Evolutionary conservation across 2,329 filamentous ascomycete species (phyloP), one percentile per base, ranked within the genome.

Genomic region (Colletotrichum paranaense): DNA sequence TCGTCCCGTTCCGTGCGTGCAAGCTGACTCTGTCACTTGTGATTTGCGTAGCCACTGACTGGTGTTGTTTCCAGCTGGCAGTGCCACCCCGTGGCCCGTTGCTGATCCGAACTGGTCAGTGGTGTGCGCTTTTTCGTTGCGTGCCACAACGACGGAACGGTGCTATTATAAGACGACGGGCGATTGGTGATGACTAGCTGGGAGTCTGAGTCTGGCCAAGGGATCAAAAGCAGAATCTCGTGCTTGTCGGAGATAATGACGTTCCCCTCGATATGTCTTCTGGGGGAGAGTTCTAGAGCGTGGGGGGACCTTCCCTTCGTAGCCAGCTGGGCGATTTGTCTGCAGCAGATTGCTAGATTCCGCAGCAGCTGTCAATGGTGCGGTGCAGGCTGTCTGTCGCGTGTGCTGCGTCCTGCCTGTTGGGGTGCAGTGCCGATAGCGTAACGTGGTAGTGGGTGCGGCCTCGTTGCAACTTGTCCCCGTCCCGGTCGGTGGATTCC

Each of bases 401-500:
- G 35, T 62, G 22, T 52, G 8, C 53, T 60, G 38, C 24, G 38
- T 49, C 38, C 46, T 65, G 62, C 57, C 66, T 52, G 12, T 55
- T 55, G 22, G 62, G 52, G 30, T 38, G 46, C 14, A 14, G 9
- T 26, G 38, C 53, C 62, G 62, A 55, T 49, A 64, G 38, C 35
- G 49, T 65, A 66, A 57, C 67, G 67, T 66, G 19, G 53, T 55
- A 62, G 42, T 26, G 42, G 52, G 22, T 24, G 52, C 16, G 19
- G 62, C 12, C 60, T 68, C 38, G 67, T 53, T 12, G 53, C 19
- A 42, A 42, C 14, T 42, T 42, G 38, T 19, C 38, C 42, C 42
- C 42, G 19, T 60, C 53, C 64, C 55, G 52, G 64, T 53, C 52
- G 58, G 69, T 67, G 69, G 69, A 52, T 63, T 72, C 69, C 59